A percentile compares a stretch with the other conserved stretches of the same genome.
Evolutionary conservation across 257 asterid species (phyloP).

Genomic region (Jasminum sambac): DNA sequence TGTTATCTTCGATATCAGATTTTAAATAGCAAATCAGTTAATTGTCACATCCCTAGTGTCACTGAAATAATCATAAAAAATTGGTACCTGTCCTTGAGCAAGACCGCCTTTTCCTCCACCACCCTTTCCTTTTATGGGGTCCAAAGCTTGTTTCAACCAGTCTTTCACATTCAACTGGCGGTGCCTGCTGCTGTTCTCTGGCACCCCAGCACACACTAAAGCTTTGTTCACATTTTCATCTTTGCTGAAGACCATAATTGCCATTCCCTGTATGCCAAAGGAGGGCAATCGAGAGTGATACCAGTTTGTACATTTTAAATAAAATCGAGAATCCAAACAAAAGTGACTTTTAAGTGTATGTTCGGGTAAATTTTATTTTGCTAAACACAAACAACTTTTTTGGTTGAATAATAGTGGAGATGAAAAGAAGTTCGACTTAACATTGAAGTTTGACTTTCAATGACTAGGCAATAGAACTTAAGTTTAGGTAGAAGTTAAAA

Average conservation of each 20-base stretch:
- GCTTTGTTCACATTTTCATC: conserved; percentile 79
- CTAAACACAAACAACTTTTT: too few species aligned
- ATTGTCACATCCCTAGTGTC: too few species aligned
- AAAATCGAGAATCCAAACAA: conserved; percentile 3
- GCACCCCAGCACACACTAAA: conserved; percentile 97
- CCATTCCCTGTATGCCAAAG: conserved; percentile 61
- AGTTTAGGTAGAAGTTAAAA: too few species aligned
- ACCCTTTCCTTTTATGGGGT: conserved; percentile 80
- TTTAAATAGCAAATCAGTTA: too few species aligned
- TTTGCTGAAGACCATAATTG: conserved; percentile 74
- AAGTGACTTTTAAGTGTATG: not conserved
- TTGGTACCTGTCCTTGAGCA: conserved; percentile 91
- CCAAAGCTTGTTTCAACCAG: conserved; percentile 79
- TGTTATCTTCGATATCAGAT: too few species aligned
- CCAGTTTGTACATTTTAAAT: not conserved
- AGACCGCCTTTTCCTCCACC: conserved; percentile 98
- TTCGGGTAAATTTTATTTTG: too few species aligned
- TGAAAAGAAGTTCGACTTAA: too few species aligned
- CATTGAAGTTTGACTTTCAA: too few species aligned
- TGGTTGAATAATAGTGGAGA: too few species aligned
- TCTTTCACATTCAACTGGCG: conserved; percentile 63
- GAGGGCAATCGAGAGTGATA: not conserved
- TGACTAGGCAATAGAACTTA: too few species aligned
- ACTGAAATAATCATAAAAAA: not conserved
- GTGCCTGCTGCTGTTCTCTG: conserved; percentile 62